Base-by-base conservation (phyloP, 345 rosid genomes). In the Pelargonium nanum region DNA sequence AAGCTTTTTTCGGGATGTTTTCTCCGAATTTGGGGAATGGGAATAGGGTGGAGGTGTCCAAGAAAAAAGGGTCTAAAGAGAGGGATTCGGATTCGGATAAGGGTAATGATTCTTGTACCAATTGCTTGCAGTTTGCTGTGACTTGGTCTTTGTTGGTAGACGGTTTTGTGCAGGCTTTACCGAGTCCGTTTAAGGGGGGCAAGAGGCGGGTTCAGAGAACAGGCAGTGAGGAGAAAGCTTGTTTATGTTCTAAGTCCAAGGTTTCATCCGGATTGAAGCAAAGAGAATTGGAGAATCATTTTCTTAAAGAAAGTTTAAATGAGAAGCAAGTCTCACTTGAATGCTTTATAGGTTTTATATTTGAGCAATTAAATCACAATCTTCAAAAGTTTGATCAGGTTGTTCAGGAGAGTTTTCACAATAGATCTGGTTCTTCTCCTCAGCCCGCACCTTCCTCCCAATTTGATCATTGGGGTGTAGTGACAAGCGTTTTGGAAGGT, bases 401-500 rank as follows among this genome's bases (percentile, higher is more conserved):
- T 32, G 45, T 81, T 53, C 80, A 77, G 70, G 78, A 72, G 53
- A 70, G 62, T 57, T 72, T 75, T 62, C 55, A 60, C 51, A 63
- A n/a, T 51, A 72, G 52, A 59, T 64, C 62, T 56, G 65, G 58
- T 62, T 67, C 57, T 57, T 68, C 82, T 24, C 45, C 75, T 44
- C 61, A 67, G 51, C 59, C 67, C 6, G 58, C 56, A 28, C 59
- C 62, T 54, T 13, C 66, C 22, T 65, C 72, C 61, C 80, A 68
- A 13, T 77, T 71, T 79, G 85, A 80, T 72, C 72, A 66, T 66
- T 76, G 83, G 24, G 78, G 57, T 67, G 73, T 76, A 55, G 64
- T 87, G 40, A 68, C 75, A 64, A 81, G 70, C 68, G 70, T 89
- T 51, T 93, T 89, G 87, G 96, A 93, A 68, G 87, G 86, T 70